Evolutionary conservation across 2,329 filamentous ascomycete species (phyloP).

Genomic region (Cytospora chrysosperma): DNA sequence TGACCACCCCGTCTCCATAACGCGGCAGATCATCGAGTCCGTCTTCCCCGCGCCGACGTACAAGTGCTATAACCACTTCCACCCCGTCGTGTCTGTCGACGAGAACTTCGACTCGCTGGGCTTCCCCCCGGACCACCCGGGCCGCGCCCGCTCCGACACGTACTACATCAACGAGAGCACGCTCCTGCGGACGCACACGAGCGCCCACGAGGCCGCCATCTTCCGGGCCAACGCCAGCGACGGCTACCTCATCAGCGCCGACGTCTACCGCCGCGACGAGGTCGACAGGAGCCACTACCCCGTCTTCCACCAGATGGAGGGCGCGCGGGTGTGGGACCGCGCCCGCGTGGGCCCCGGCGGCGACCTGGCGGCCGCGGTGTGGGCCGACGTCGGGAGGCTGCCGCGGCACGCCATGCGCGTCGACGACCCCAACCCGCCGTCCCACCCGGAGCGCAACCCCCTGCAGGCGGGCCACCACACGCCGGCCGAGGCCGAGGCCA

Average conservation of each 20-base stretch:
- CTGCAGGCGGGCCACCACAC: constrained; percentile 72
- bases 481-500: constrained; percentile 74
- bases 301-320: constrained; percentile 98
- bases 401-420: constrained; percentile 74
- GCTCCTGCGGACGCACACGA: constrained; percentile 89
- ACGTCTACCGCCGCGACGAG: constrained; percentile 93
- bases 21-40: constrained; percentile 87
- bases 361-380: constrained; percentile 64
- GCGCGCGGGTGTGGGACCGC: constrained; percentile 84
- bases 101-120: constrained; percentile 98
- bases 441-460: constrained; percentile 77
- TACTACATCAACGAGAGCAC: constrained; percentile 90
- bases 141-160: constrained; percentile 83
- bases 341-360: constrained; percentile 50
- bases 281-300: constrained; percentile 95
- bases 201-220: constrained; percentile 83
- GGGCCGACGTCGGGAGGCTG: constrained; percentile 67
- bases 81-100: constrained; percentile 77
- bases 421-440: constrained; percentile 78
- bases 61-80: constrained; percentile 73
- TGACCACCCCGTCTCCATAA: constrained; percentile 88
- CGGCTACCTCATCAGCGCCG: constrained; percentile 88
- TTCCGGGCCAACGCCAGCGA: constrained; percentile 70
- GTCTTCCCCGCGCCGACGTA: constrained; percentile 74
- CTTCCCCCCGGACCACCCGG: constrained; percentile 84